Evolutionary conservation across 495 filamentous ascomycete genomes (phyloP).

Genomic region (Talaromyces nanjingensis): DNA sequence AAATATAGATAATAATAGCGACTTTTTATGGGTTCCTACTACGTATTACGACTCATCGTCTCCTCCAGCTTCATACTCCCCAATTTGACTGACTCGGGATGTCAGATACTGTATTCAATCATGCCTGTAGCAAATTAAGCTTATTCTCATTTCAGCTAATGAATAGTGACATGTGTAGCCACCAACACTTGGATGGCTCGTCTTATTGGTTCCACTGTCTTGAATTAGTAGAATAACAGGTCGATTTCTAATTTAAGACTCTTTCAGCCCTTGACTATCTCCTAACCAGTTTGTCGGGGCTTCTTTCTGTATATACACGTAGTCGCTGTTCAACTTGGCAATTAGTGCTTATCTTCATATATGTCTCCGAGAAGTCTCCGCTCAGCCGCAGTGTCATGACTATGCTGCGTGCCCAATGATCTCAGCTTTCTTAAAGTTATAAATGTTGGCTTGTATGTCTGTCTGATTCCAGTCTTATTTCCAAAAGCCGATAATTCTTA

Average conservation of each 20-base stretch:
- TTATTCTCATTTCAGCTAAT: background rate
- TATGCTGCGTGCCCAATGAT: background rate
- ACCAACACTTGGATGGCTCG: background rate
- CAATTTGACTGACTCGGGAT: no score
- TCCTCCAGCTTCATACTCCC: no score
- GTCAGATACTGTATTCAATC: no score
- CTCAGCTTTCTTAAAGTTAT: background rate
- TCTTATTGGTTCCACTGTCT: background rate
- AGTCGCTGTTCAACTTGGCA: no score
- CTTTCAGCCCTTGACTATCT: background rate
- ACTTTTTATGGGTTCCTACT: no score
- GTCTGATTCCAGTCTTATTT: no score
- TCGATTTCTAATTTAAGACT: background rate
- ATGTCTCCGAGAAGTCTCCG: background rate
- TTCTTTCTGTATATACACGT: no score
- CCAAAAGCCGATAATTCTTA: background rate
- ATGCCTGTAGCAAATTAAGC: no score
- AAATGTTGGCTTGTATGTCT: background rate
- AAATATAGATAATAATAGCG: no score
- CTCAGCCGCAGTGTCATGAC: background rate
- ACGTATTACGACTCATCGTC: no score
- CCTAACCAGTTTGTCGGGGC: background rate
- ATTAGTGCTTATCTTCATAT: background rate
- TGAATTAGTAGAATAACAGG: background rate
- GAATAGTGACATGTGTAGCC: background rate